Evolutionary conservation across 306 rosid species (phyloP).

Genomic region (Dryas alaskensis): DNA sequence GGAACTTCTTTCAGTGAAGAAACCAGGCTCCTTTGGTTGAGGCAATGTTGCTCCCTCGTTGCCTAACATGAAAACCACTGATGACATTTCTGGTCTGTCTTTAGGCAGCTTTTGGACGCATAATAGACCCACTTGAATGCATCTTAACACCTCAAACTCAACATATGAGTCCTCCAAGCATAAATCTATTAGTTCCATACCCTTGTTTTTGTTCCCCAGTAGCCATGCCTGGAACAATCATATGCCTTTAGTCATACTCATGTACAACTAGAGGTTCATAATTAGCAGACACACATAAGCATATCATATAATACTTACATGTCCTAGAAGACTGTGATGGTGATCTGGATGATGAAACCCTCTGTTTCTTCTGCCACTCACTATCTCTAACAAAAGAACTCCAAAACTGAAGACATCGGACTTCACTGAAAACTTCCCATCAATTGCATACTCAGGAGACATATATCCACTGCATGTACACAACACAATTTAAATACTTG

Average conservation of each 20-base stretch:
- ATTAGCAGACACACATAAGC: not conserved
- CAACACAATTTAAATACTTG: not conserved
- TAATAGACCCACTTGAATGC: slow-evolving; percentile 25
- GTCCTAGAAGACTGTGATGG: slow-evolving; percentile 28
- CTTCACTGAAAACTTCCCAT: slow-evolving; percentile 24
- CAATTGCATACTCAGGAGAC: slow-evolving; percentile 33
- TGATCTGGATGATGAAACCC: slow-evolving; percentile 23
- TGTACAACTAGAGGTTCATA: not conserved
- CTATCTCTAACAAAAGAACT: slow-evolving; percentile 28
- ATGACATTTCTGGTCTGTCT: slow-evolving; percentile 28
- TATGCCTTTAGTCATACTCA: not conserved
- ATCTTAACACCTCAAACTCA: slow-evolving; percentile 14
- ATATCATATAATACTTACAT: slow-evolving; percentile 17
- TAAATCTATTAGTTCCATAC: slow-evolving; percentile 9
- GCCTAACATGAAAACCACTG: slow-evolving; percentile 21
- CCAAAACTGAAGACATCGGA: slow-evolving; percentile 36
- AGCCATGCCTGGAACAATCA: slow-evolving; percentile 10
- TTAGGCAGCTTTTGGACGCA: slow-evolving; percentile 16
- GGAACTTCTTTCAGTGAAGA: slow-evolving; percentile 25
- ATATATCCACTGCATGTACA: slow-evolving; percentile 26
- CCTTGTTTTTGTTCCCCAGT: slow-evolving; percentile 17
- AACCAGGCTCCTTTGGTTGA: slow-evolving; percentile 28
- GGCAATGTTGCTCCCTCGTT: slow-evolving; percentile 17
- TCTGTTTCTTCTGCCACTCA: slow-evolving; percentile 25
- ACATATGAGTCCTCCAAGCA: not conserved